phyloP scores from a whole-genome alignment of 495 filamentous ascomycete genomes.

The Aspergillus heteromorphus region DNA sequence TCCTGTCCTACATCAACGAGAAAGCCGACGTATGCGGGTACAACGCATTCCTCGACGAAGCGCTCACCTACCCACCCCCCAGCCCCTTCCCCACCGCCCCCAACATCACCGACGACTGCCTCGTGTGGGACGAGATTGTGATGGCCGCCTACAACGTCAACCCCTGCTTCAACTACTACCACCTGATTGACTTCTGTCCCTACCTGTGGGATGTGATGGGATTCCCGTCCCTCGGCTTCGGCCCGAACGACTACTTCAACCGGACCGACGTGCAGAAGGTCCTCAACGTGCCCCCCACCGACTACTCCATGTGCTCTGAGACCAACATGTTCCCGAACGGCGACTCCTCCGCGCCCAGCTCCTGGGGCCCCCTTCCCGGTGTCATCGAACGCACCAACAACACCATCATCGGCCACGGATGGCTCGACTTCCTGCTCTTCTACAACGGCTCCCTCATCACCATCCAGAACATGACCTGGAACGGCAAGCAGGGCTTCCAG shows the following conservation, averaged over 20 bases:
- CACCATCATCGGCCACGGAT: slow-evolving; percentile 63
- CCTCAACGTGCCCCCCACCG: slow-evolving; percentile 60
- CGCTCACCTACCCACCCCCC: slow-evolving; percentile 64
- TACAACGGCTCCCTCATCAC: slow-evolving; percentile 63
- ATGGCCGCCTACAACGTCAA: slow-evolving; percentile 55
- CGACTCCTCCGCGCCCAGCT: slow-evolving; percentile 44
- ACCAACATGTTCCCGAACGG: slow-evolving; percentile 51
- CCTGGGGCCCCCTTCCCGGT: slow-evolving; percentile 50
- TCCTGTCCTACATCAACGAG: slow-evolving; percentile 51
- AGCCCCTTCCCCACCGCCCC: slow-evolving; percentile 46
- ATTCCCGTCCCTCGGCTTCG: slow-evolving; percentile 57
- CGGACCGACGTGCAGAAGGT: slow-evolving; percentile 66
- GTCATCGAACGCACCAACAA: slow-evolving; percentile 70
- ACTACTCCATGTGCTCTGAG: slow-evolving; percentile 57
- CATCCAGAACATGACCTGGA: slow-evolving; percentile 86
- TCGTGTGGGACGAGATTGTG: slow-evolving; percentile 52
- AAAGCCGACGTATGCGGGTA: slow-evolving; percentile 59
- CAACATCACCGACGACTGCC: slow-evolving; percentile 41
- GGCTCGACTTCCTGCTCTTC: slow-evolving; percentile 52
- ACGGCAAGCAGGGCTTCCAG: slow-evolving; percentile 65
- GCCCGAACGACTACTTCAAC: slow-evolving; percentile 70
- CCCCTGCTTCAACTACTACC: slow-evolving; percentile 79
- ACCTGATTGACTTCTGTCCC: slow-evolving; percentile 70
- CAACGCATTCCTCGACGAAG: slow-evolving; percentile 52
- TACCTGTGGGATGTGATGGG: slow-evolving; percentile 68